phyloP scores from a whole-genome alignment of 352 stramenopile genomes.

The Pythium aristosporum region DNA sequence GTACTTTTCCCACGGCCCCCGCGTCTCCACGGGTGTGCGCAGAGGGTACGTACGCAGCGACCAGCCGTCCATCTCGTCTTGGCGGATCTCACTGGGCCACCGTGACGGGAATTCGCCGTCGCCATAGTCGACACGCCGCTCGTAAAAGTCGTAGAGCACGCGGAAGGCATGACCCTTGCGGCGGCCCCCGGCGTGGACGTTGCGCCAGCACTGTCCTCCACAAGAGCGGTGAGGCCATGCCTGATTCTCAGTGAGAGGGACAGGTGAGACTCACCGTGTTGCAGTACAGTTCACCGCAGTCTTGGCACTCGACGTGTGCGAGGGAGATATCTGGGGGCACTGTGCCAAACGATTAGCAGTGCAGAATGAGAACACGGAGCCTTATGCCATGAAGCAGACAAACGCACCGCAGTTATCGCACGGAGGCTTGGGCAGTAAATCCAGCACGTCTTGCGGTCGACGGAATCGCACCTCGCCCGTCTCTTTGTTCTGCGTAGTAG shows the following conservation, averaged over 20 bases:
- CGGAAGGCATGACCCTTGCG: conserved; percentile 82
- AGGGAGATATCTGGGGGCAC: conserved; percentile 29
- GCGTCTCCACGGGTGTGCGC: conserved; percentile 42
- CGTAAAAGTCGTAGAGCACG: conserved; percentile 91
- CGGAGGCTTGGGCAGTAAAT: conserved; percentile 82
- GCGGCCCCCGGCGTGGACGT: conserved; percentile 85
- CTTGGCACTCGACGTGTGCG: conserved; percentile 81
- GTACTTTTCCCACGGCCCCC: conserved; percentile 62
- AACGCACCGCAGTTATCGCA: conserved; percentile 89
- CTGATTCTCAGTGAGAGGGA: not conserved
- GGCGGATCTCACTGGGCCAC: conserved; percentile 88
- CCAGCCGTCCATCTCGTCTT: conserved; percentile 88
- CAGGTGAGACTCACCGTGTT: conserved; percentile 37
- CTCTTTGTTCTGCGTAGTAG: conserved; percentile 74
- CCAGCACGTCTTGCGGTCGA: conserved; percentile 89
- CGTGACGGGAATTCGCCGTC: conserved; percentile 88
- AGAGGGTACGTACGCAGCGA: conserved; percentile 52
- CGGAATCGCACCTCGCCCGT: conserved; percentile 91
- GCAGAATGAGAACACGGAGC: too few species aligned
- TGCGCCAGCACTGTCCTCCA: conserved; percentile 68
- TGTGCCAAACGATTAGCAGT: not conserved
- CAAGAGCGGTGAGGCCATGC: not conserved
- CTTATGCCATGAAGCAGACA: too few species aligned
- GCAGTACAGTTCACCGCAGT: conserved; percentile 91
- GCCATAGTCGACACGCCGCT: conserved; percentile 89